Percentiles rank a stretch among this genome's conserved stretches.
phyloP scores from a whole-genome alignment of 345 rosid species.

The Euphorbia tirucalli region DNA sequence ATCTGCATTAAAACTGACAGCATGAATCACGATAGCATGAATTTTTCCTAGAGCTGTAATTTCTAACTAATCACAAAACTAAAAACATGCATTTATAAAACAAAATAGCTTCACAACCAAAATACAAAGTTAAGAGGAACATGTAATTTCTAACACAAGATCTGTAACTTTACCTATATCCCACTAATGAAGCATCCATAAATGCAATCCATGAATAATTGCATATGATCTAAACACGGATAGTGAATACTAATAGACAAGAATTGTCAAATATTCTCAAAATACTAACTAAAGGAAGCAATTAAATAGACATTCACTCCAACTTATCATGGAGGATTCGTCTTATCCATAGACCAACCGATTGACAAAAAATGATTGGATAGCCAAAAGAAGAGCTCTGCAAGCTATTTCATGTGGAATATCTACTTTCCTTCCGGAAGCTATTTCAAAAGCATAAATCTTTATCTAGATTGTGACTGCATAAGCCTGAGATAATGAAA shows the following conservation, averaged over 20 bases:
- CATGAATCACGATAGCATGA: too few species aligned
- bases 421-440: slow-evolving; percentile 80
- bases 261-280: background rate
- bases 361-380: slow-evolving; percentile 5
- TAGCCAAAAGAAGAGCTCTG: background rate
- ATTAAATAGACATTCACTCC: background rate
- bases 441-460: slow-evolving; percentile 80
- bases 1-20: too few species aligned
- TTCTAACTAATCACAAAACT: too few species aligned
- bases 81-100: too few species aligned
- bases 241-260: background rate
- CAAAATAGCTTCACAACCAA: too few species aligned
- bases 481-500: slow-evolving; percentile 54
- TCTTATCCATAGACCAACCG: background rate
- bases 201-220: background rate
- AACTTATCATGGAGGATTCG: background rate
- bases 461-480: slow-evolving; percentile 90
- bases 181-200: background rate
- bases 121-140: too few species aligned
- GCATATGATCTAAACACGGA: too few species aligned
- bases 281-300: background rate
- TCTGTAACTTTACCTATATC: too few species aligned
- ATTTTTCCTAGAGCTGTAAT: too few species aligned
- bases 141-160: too few species aligned
- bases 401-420: slow-evolving; percentile 76